Evolutionary conservation across 805 yeast genomes (phyloP), one percentile per base, ranked within the genome.

Genomic region (Soucietia sequanensis): DNA sequence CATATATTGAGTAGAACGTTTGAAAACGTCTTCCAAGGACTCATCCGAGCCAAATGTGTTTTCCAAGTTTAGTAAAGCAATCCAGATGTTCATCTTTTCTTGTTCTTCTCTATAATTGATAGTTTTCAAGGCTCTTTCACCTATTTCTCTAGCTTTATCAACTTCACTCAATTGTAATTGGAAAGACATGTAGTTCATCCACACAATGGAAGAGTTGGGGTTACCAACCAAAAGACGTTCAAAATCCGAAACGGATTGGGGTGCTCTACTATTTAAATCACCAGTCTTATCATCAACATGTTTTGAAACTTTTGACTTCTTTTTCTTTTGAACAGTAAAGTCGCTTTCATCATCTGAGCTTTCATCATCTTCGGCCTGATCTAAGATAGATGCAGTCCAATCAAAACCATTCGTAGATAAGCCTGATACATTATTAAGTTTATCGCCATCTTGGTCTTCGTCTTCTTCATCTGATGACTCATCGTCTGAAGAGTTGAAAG

Each of bases 121-220:
- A 5, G 93, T 82, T 66, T 86, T 86, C 55, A 93, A 73, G 2
- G 98, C 99, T 43, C 99, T 78, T 50, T 83, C 85, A 29, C 87
- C 97, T 49, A 93, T 79, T 58, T 87, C 95, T 50, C 99, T 80
- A 7, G 97, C 96, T 62, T 86, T 88, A 24, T 91, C 97, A 39
- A 89, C 69, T 61, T 93, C 99, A 68, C 96, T 85, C 43, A 91
- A 71, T 61, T 90, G 96, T 44, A 93, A 72, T 62, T 90, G 96
- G 83, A 91, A 93, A 4, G 98, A 90, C 96, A 93, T 93, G 65
- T 85, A 93, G 64, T 90, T 87, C 86, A 93, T 91, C 99, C 99
- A 93, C 38, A 88, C 63, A 23, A 90, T 76, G 1, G 99, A 91
- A 3, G 96, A 87, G 67, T 87, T 84, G 31, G 99, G 97, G 56